Conservation (phyloP, 2,329 filamentous ascomycete species). For the Zymoseptoria pseudotritici region DNA sequence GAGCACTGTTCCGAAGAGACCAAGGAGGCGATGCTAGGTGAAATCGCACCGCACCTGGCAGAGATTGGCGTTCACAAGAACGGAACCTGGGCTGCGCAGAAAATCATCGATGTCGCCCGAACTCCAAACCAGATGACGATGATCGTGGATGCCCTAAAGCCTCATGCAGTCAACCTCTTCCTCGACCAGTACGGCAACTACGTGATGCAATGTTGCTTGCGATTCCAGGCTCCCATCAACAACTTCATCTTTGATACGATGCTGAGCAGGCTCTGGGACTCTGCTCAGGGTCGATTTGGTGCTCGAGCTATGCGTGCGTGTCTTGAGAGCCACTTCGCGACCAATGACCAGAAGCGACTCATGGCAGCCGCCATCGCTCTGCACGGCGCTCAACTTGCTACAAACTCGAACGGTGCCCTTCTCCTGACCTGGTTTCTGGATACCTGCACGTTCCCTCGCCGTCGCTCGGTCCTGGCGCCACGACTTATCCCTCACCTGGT, state of each 20-base stretch:
- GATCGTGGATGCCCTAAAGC: constrained; percentile 75
- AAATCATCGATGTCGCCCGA: constrained; percentile 96
- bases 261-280: constrained; percentile 88
- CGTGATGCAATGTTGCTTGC: constrained; percentile 90
- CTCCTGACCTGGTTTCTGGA: constrained; percentile 96
- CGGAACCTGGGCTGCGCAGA: constrained; percentile 97
- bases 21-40: constrained; percentile 81
- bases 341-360: constrained; percentile 91
- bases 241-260: constrained; percentile 98
- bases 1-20: constrained; percentile 88
- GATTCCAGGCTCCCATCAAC: constrained; percentile 82
- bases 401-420: constrained; percentile 89
- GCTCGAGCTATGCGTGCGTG: constrained; percentile 95
- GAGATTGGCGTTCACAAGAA: constrained; percentile 99
- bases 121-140: constrained; percentile 72
- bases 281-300: constrained; percentile 87
- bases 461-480: constrained; percentile 84
- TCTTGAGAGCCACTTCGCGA: constrained; percentile 89
- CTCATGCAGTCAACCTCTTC: constrained; percentile 86
- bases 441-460: constrained; percentile 89
- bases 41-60: constrained; percentile 85
- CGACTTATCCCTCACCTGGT: constrained; percentile 88
- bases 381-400: constrained; percentile 91
- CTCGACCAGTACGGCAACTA: constrained; percentile 98
- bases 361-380: constrained; percentile 91